These are phyloP conservation scores for Agaricus blazei DNA, from an alignment of 768 basidiomycete genomes.

Conservation along the genomic window DNA sequence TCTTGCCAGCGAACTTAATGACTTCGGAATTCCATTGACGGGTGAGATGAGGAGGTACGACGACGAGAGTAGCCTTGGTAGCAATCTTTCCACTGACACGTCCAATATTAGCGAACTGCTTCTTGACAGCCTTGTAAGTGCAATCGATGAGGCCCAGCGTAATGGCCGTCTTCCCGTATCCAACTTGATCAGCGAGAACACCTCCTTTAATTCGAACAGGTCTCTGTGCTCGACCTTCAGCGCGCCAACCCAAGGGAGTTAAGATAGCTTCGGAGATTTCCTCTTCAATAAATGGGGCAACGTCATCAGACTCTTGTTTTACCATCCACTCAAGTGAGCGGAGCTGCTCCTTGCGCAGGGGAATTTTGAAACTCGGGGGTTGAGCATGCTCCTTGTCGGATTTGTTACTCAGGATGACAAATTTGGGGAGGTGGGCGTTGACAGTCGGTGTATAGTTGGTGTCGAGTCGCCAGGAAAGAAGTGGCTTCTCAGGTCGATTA, in stretches of 20 bases:
- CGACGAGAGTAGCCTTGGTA: slow-evolving; percentile 75
- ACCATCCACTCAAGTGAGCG: slow-evolving; percentile 95
- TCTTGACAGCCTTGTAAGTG: slow-evolving; percentile 45
- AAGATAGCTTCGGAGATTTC: slow-evolving; percentile 90
- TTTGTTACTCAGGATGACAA: slow-evolving; percentile 73
- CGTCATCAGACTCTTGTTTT: slow-evolving; percentile 58
- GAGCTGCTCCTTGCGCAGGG: slow-evolving; percentile 78
- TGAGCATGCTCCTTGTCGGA: slow-evolving; percentile 64
- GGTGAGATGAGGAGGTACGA: slow-evolving; percentile 88
- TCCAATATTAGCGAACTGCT: slow-evolving; percentile 51
- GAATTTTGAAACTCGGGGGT: slow-evolving; percentile 72
- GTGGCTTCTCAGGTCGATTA: slow-evolving; percentile 40
- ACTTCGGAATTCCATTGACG: slow-evolving; percentile 89
- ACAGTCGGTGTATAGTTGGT: slow-evolving; percentile 70
- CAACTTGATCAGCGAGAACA: slow-evolving; percentile 93
- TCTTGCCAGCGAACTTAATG: slow-evolving; percentile 65
- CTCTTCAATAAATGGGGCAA: slow-evolving; percentile 82
- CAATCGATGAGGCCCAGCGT: slow-evolving; percentile 86
- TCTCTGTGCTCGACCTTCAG: slow-evolving; percentile 85
- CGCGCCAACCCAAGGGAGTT: slow-evolving; percentile 86
- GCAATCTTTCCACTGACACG: slow-evolving; percentile 60
- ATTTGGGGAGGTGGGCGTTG: slow-evolving; percentile 54
- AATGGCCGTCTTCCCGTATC: slow-evolving; percentile 96
- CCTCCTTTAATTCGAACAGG: slow-evolving; percentile 77
- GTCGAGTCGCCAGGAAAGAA: slow-evolving; percentile 75